Evolutionary conservation across 768 basidiomycete genomes (phyloP), one percentile per base, ranked within the genome.

Genomic region (Pluteus cervinus): DNA sequence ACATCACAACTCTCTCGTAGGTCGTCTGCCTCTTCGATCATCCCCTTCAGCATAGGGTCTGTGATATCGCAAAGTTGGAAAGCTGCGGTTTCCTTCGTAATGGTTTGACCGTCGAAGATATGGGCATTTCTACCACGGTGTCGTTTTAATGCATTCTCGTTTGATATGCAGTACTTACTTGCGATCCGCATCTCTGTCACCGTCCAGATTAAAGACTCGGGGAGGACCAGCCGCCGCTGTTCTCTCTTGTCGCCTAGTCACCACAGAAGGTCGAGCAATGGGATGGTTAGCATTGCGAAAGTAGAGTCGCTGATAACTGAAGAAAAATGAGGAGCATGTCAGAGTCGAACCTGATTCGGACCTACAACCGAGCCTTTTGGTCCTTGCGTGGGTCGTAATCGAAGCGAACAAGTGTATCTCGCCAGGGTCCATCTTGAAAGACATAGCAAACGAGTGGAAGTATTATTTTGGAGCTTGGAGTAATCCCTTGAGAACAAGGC

Each of bases 31-130:
- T 84, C 77, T 43, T 84, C 73, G 36, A 98, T 87, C 75, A 93
- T 82, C 24, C 69, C 68, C 47, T 76, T 76, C 33, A 96, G 60
- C 73, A 92, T 82, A 5, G 81, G 79, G 54, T 99, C 96, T 5
- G 69, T 61, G 46, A 99, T 86, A 56, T 99, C 96, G 56, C 87
- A 87, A 5, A 99, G 68, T 57, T 98, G 96, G 62, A 89, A 99
- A 12, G 90, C 87, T 1, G 90, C 91, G 0, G 88, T 85, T 56
- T 94, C 86, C 48, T 84, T 81, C 30, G 82, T 78, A 31, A 90
- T 59, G 5, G 75, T 75, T 41, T 76, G 55, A 0, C 94, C 96
- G 55, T 99, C 90, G 48, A 98, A 99, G 22, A 91, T 72, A 55
- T 98, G 90, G 0, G 84, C 83, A 48, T 66, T 69, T 44, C 79